Conservation (phyloP, 805 yeast species). For the Nakazawaea populi region DNA sequence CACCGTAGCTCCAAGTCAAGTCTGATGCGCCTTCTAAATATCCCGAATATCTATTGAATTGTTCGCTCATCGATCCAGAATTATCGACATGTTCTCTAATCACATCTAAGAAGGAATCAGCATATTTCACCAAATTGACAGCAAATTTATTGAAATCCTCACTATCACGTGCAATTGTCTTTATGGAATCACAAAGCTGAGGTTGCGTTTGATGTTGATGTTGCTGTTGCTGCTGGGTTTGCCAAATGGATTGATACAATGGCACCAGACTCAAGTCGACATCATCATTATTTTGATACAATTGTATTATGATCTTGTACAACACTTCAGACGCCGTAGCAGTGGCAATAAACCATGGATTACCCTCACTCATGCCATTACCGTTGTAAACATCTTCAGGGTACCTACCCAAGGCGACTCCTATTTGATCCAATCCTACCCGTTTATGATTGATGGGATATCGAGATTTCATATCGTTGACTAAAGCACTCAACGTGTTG, state of each 20-base stretch:
- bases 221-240: too few species aligned
- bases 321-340: slow-evolving; percentile 62
- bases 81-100: slow-evolving; percentile 54
- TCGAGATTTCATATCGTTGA: slow-evolving; percentile 62
- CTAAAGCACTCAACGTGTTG: slow-evolving; percentile 58
- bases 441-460: slow-evolving; percentile 69
- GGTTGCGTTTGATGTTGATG: too few species aligned
- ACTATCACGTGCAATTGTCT: slow-evolving; percentile 20
- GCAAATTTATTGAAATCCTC: slow-evolving; percentile 41
- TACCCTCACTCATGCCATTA: slow-evolving; percentile 63
- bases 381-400: slow-evolving; percentile 93
- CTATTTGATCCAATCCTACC: slow-evolving; percentile 31
- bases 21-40: slow-evolving; percentile 83
- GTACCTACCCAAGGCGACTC: slow-evolving; percentile 81
- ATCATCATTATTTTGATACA: slow-evolving; percentile 33
- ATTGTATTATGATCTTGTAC: slow-evolving; percentile 46
- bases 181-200: too few species aligned
- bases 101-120: slow-evolving; percentile 62
- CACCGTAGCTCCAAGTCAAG: slow-evolving; percentile 87
- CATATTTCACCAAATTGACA: slow-evolving; percentile 41
- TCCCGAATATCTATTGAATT: slow-evolving; percentile 76
- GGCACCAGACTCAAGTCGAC: slow-evolving; percentile 1
- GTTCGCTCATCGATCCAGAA: slow-evolving; percentile 81
- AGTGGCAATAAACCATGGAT: slow-evolving; percentile 89
- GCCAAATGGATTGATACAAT: background rate